A percentile compares a stretch with the other conserved stretches of the same genome.
Conservation (phyloP, 2,329 filamentous ascomycete species). For the Didymella pinodella region DNA sequence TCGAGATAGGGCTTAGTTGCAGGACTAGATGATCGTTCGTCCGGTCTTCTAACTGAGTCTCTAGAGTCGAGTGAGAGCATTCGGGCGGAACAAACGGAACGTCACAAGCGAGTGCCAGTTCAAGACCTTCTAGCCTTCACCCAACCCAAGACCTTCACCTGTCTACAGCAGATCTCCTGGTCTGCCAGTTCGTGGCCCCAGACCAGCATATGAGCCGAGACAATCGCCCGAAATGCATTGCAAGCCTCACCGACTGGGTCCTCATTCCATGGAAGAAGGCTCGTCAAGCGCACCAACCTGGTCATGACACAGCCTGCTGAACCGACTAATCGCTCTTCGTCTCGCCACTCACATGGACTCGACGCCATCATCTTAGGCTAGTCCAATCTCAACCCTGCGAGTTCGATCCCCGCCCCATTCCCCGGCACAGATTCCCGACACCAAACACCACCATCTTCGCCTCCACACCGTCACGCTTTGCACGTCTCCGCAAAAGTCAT, state of each 20-base stretch:
- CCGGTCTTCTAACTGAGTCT: conserved; percentile 29
- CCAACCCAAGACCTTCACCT: neutral
- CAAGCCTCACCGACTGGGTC: neutral
- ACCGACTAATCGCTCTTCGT: neutral
- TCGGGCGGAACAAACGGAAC: conserved; percentile 6
- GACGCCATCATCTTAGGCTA: conserved; percentile 3
- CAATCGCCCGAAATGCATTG: neutral
- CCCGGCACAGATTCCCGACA: conserved; percentile 22
- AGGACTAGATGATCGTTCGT: conserved; percentile 26
- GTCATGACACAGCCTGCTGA: neutral
- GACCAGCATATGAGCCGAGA: neutral
- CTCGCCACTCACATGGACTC: conserved; percentile 10
- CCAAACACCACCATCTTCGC: conserved; percentile 25
- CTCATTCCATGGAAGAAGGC: neutral
- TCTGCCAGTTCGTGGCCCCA: no score
- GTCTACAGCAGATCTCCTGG: neutral
- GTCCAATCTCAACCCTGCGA: conserved; percentile 15
- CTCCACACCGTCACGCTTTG: conserved; percentile 32
- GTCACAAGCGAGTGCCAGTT: neutral
- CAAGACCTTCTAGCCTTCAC: neutral
- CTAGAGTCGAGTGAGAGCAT: conserved; percentile 9
- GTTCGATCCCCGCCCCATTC: conserved; percentile 21
- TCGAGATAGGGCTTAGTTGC: conserved; percentile 25
- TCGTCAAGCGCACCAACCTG: neutral
- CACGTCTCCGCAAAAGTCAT: conserved; percentile 43